These are phyloP conservation scores for Actinomortierella wolfii DNA, from an alignment of 371 early-diverging fungal species.

Conservation along the genomic window DNA sequence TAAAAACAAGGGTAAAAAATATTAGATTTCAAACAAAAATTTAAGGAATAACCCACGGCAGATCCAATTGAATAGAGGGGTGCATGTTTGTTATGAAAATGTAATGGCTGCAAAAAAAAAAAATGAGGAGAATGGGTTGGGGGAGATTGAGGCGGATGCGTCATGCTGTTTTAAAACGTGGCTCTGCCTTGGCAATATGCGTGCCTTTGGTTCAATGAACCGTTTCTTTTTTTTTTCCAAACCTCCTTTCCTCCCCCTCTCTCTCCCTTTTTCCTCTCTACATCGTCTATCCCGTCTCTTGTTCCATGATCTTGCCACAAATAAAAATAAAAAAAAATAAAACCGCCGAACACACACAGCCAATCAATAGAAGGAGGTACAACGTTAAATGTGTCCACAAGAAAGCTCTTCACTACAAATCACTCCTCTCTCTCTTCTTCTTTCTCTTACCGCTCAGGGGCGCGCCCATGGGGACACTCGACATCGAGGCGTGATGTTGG, in stretches of 20 bases:
- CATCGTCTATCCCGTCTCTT: too few species aligned
- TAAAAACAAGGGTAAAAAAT: conserved; percentile 1
- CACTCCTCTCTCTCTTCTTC: conserved; percentile 2
- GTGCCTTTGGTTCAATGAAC: background rate
- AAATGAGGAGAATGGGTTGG: background rate
- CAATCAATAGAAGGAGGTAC: conserved; percentile 3
- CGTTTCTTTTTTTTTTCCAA: too few species aligned
- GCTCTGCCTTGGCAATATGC: background rate
- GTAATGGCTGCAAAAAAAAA: background rate
- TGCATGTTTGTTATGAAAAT: background rate
- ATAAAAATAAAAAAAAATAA: conserved; percentile 4
- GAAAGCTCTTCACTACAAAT: background rate
- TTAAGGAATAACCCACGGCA: background rate
- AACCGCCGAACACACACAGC: too few species aligned
- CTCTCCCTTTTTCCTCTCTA: too few species aligned
- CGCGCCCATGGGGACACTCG: conserved; percentile 16
- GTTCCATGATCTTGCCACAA: background rate
- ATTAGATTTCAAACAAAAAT: background rate
- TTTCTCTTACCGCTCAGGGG: conserved; percentile 9
- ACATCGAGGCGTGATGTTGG: conserved; percentile 26
- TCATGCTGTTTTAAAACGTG: background rate
- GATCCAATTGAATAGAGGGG: background rate
- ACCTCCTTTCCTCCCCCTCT: too few species aligned
- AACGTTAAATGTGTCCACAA: background rate
- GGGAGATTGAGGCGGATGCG: too few species aligned